Evolutionary conservation across 2,329 filamentous ascomycete species (phyloP).

Genomic region (Colletotrichum viniferum): DNA sequence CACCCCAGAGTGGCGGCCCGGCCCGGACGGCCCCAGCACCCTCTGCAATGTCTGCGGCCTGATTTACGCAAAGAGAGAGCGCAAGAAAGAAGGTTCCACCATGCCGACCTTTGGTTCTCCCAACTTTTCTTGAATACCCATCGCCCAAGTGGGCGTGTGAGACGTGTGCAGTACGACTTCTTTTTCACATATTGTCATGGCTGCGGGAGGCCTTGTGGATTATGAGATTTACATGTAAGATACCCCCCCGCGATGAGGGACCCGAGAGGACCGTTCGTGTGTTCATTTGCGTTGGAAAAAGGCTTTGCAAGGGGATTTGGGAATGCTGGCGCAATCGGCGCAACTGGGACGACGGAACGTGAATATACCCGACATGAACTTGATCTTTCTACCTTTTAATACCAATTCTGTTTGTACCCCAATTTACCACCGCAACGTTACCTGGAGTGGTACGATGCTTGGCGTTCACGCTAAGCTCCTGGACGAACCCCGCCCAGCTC

Average conservation of each 20-base stretch:
- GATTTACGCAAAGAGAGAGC: slow-evolving; percentile 37
- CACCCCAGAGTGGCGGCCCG: slow-evolving; percentile 77
- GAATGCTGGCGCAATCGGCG: background rate
- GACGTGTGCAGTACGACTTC: background rate
- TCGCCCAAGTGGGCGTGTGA: background rate
- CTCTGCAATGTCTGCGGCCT: slow-evolving; percentile 77
- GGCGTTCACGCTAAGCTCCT: background rate
- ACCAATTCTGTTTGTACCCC: background rate
- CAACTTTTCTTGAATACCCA: background rate
- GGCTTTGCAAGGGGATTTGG: background rate
- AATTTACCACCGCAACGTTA: background rate
- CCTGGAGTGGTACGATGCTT: background rate
- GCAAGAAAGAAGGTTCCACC: slow-evolving; percentile 16
- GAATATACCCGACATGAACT: slow-evolving; percentile 13
- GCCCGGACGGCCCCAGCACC: slow-evolving; percentile 74
- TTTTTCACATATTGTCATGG: background rate
- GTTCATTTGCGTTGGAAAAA: background rate
- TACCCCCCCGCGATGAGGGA: background rate
- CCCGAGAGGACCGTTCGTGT: background rate
- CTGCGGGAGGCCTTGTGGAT: background rate
- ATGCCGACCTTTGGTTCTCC: background rate
- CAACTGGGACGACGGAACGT: background rate
- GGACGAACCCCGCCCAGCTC: background rate
- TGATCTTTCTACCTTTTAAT: background rate
- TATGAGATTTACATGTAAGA: background rate